Evolutionary conservation across 2,329 filamentous ascomycete species (phyloP).

Genomic region (Albifimbria verrucaria): DNA sequence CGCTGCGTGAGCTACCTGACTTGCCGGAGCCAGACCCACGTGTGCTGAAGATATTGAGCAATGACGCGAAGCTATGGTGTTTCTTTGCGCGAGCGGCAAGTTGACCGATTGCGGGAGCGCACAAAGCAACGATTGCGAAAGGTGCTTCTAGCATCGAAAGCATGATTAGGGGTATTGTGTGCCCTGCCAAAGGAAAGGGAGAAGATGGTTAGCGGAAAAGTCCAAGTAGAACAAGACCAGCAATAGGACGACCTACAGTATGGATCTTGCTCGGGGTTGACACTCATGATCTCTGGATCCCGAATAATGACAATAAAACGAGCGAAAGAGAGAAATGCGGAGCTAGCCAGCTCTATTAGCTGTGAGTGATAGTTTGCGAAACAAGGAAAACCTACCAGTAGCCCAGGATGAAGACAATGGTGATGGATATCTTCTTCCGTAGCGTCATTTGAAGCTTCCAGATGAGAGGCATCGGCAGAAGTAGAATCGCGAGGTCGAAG

Average conservation of each 20-base stretch:
- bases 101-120: background rate
- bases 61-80: background rate
- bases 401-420: background rate
- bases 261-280: background rate
- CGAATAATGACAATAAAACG: background rate
- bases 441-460: background rate
- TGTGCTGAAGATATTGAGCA: background rate
- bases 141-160: background rate
- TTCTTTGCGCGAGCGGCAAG: background rate
- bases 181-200: too few species aligned
- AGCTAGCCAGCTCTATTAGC: background rate
- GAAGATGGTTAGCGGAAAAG: too few species aligned
- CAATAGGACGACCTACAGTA: background rate
- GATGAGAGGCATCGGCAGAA: constrained; percentile 1
- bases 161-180: background rate
- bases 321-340: constrained; percentile 1
- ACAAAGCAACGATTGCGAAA: background rate
- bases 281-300: background rate
- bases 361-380: background rate
- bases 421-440: background rate
- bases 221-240: background rate
- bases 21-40: background rate
- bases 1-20: background rate
- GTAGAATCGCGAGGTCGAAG: background rate
- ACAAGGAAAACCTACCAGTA: background rate